These are phyloP conservation scores for Plasmodiophora brassicae DNA, from an alignment of 208 protist species.

Conservation along the genomic window DNA sequence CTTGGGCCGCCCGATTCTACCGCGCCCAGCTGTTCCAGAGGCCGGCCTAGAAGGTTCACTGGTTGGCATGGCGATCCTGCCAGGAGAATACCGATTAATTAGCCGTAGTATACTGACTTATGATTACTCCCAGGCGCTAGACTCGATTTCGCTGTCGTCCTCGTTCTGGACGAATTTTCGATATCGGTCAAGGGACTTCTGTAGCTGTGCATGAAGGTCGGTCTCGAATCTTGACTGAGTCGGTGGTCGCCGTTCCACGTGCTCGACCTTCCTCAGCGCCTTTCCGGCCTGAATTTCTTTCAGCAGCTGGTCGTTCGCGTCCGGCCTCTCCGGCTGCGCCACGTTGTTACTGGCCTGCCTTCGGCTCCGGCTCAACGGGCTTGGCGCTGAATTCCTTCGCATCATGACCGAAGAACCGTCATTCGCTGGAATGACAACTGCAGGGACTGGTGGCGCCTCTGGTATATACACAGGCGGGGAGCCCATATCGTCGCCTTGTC, in stretches of 20 bases:
- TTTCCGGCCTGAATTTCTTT: background rate
- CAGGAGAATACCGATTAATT: no score
- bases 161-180: constrained; percentile 7
- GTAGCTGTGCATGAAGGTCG: constrained; percentile 19
- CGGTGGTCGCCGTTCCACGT: background rate
- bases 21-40: no score
- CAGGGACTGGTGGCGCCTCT: background rate
- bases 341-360: no score
- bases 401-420: no score
- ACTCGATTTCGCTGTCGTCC: background rate
- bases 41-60: no score
- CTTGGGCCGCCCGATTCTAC: no score
- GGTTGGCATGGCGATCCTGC: no score
- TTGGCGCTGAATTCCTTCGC: background rate
- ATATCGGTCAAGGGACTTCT: background rate
- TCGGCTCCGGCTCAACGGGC: no score
- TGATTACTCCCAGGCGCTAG: background rate
- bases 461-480: background rate
- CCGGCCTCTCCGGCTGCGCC: no score
- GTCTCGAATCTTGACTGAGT: background rate
- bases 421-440: no score
- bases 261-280: background rate
- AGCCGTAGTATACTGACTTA: no score
- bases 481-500: no score
- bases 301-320: background rate